Evolutionary conservation across 2,329 filamentous ascomycete genomes (phyloP), one percentile per base, ranked within the genome.

Genomic region (Cercospora beticola): DNA sequence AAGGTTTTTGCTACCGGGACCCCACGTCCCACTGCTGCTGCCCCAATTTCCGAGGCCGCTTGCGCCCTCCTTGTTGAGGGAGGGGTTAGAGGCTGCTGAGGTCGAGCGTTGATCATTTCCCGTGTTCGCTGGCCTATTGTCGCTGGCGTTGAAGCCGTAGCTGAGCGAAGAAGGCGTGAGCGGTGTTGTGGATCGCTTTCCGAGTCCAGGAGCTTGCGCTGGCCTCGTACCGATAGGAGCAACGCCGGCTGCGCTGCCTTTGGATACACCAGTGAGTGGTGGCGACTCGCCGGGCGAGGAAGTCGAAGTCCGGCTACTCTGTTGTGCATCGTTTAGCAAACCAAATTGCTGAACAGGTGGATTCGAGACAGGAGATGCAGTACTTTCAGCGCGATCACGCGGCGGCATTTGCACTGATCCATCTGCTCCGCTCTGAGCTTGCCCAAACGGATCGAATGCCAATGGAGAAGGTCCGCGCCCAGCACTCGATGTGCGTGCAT

Each of bases 141-240:
- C 81, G 43, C 85, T 76, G 65, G 73, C 71, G 65, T 74, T 88
- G 79, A 90, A 92, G 26, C 90, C 89, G 71, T 90, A 90, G 79
- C 90, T 90, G 63, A 95, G 84, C 12, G 94, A 93, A n/a, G 93
- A 96, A n/a, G 93, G 90, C 31, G 77, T 77, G 10, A 97, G 86
- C 64, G 94, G 94, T 2, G 94, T 97, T 7, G 92, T 97, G 0
- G 94, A 92, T 68, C 92, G 92, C 81, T 95, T 95, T 80, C 86
- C 91, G 73, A 92, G 79, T 46, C 78, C 82, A n/a, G 87, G 82
- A 36, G 84, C 86, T 46, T 85, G 86, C 18, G 87, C 86, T 3
- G 94, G 94, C 56, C 95, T 90, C 67, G 94, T 97, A 72, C 95
- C 95, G 74, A 98, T 98, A 18, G 95, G 94, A 23, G 93, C 94